Evolutionary conservation across 305 asterid genomes (phyloP), one percentile per base, ranked within the genome.

Genomic region (Caryopteris hybrid): DNA sequence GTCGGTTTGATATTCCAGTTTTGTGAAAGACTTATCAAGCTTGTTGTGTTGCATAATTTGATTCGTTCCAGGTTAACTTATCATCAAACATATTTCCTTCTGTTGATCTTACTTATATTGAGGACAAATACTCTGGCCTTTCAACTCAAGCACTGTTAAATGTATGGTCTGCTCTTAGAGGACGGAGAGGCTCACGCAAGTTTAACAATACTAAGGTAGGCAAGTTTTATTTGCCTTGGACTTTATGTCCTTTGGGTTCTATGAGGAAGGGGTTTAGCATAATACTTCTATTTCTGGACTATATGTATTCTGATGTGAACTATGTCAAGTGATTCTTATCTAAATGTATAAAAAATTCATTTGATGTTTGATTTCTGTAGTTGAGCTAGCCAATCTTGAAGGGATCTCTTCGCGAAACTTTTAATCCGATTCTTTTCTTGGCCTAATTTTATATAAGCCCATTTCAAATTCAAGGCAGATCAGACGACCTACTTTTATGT

Each of bases 111-210:
- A 56, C 85, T 48, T 81, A 85, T 61, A 69, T 86, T 8, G 97
- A 89, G 72, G 95, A 88, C 75, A 89, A 85, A 82, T 84, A 85
- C 79, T 82, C 98, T 0, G 96, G 96, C 20, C 69, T 89, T 71
- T 89, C 98, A 36, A 83, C 92, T 58, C 98, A 92, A 70, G 88
- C 96, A 12, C 69, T 89, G 47, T 76, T 92, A 74, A 92, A 87
- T 60, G 84, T 86, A 46, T 88, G 95, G 97, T 85, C 87, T 50
- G 85, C 91, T 62, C 78, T 89, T 33, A 87, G 78, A 83, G 83
- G 89, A 39, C 76, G 76, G n/a, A 75, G 79, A 66, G 80, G 73
- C 79, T 63, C 82, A 42, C 81, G 55, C 61, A 87, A 77, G 63
- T 46, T 54, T 46, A 84, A 88, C 50, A 64, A 31, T 62, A 71